phyloP scores from a whole-genome alignment of 1,284 basidiomycete species.

The Hemileia vastatrix region DNA sequence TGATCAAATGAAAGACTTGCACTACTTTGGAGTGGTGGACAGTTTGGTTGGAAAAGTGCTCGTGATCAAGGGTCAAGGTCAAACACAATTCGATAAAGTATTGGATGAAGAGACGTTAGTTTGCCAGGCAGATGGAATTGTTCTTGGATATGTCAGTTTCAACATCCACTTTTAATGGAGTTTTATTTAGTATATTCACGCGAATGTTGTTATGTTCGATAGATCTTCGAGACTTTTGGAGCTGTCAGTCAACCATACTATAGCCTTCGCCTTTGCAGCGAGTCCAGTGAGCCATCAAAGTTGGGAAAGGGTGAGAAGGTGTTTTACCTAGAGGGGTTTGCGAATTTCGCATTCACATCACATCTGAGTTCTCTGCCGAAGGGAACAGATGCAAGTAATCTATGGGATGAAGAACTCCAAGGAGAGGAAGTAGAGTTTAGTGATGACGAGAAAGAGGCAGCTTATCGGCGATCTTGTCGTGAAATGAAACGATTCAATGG shows the following conservation, averaged over 20 bases:
- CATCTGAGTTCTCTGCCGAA: constrained; percentile 19
- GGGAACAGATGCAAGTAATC: constrained; percentile 23
- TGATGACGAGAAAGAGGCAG: constrained; percentile 23
- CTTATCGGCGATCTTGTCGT: constrained; percentile 10
- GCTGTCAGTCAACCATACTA: constrained; percentile 20
- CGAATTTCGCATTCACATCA: constrained; percentile 19
- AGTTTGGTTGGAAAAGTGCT: constrained; percentile 15
- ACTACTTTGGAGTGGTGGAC: constrained; percentile 7
- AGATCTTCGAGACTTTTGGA: constrained; percentile 23
- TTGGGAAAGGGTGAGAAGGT: not conserved
- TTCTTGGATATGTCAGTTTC: constrained; percentile 16
- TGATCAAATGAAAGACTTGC: constrained; percentile 5
- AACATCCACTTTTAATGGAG: not conserved
- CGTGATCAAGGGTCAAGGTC: constrained; percentile 10
- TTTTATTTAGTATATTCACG: not conserved
- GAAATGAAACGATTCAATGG: too few species aligned
- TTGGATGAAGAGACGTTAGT: constrained; percentile 18
- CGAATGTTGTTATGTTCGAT: not conserved
- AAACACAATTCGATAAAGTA: constrained; percentile 14
- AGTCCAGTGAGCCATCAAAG: not conserved
- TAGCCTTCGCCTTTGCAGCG: constrained; percentile 3
- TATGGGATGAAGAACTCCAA: constrained; percentile 15
- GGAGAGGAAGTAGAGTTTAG: constrained; percentile 20
- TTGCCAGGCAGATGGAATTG: constrained; percentile 10
- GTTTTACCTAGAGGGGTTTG: not conserved